Conservation (phyloP, 2,329 filamentous ascomycete genomes). For the Colletotrichum paranaense region DNA sequence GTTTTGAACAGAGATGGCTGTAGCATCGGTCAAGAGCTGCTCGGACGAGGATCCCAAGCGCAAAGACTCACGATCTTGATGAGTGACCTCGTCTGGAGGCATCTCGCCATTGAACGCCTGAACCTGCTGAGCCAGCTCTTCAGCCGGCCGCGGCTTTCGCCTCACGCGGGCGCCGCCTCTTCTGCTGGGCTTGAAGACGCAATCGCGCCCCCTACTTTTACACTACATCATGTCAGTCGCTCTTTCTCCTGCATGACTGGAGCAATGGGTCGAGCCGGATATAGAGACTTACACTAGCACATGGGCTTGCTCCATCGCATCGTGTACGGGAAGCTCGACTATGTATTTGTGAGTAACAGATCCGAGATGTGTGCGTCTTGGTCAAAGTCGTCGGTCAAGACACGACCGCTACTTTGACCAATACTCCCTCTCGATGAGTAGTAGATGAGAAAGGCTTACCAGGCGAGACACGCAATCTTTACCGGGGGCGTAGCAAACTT, state of each 20-base stretch:
- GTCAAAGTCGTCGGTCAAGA: background rate
- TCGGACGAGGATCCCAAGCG: background rate
- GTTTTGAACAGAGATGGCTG: constrained; percentile 49
- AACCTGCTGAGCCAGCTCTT: constrained; percentile 39
- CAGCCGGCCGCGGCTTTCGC: constrained; percentile 45
- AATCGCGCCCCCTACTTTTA: constrained; percentile 51
- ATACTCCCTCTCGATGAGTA: background rate
- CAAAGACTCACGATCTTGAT: constrained; percentile 44
- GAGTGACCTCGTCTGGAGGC: constrained; percentile 41
- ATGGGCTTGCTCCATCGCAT: constrained; percentile 58
- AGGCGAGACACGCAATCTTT: constrained; percentile 62
- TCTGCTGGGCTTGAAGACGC: constrained; percentile 55
- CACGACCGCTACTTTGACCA: background rate
- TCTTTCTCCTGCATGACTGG: background rate
- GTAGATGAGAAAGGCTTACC: constrained; percentile 48
- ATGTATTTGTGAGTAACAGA: constrained; percentile 14
- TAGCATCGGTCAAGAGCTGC: constrained; percentile 18
- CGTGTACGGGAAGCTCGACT: constrained; percentile 58
- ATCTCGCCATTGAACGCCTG: constrained; percentile 40
- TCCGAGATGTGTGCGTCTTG: background rate
- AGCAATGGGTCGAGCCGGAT: background rate
- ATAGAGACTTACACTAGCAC: constrained; percentile 52
- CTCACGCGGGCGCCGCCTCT: constrained; percentile 56
- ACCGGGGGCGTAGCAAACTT: constrained; percentile 60
- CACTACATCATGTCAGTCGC: constrained; percentile 46